Evolutionary conservation across 2,329 filamentous ascomycete genomes (phyloP).

Genomic region (Aotearoamyces nothofagi): DNA sequence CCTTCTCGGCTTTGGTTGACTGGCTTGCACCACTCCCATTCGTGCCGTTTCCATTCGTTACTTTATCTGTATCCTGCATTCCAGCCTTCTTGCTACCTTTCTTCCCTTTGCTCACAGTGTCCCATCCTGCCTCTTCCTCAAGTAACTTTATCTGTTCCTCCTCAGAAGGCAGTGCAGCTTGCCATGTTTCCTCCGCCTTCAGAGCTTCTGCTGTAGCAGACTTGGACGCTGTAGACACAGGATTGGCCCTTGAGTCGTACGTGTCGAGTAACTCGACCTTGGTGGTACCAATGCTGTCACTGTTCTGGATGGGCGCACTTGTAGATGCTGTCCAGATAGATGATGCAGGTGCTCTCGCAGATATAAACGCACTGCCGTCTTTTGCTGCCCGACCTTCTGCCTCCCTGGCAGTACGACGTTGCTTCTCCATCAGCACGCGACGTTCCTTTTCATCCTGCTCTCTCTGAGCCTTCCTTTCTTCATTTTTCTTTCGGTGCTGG

Average conservation of each 20-base stretch:
- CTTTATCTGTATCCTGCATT: conserved; percentile 6
- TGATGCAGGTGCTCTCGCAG: conserved; percentile 25
- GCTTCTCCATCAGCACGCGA: conserved; percentile 63
- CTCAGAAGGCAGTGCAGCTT: conserved; percentile 32
- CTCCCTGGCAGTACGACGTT: conserved; percentile 67
- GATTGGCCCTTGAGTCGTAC: conserved; percentile 26
- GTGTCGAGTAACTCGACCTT: conserved; percentile 41
- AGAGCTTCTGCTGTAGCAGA: neutral
- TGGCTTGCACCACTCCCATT: neutral
- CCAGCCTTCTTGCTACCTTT: conserved; percentile 22
- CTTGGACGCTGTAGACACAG: neutral
- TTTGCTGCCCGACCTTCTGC: conserved; percentile 71
- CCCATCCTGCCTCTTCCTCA: conserved; percentile 35
- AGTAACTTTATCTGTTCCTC: conserved; percentile 47
- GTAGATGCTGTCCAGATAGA: conserved; percentile 28
- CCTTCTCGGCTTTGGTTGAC: neutral
- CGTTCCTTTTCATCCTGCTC: conserved; percentile 69
- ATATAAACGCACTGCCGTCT: conserved; percentile 53
- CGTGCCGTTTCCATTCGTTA: conserved; percentile 19
- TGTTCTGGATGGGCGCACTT: conserved; percentile 6
- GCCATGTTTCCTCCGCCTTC: conserved; percentile 7
- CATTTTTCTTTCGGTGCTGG: conserved; percentile 80
- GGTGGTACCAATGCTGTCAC: conserved; percentile 18
- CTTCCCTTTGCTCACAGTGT: conserved; percentile 35
- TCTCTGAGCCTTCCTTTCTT: conserved; percentile 59